Evolutionary conservation across 2,329 filamentous ascomycete genomes (phyloP), one percentile per base, ranked within the genome.

Genomic region (Aspergillus aculeatinus): DNA sequence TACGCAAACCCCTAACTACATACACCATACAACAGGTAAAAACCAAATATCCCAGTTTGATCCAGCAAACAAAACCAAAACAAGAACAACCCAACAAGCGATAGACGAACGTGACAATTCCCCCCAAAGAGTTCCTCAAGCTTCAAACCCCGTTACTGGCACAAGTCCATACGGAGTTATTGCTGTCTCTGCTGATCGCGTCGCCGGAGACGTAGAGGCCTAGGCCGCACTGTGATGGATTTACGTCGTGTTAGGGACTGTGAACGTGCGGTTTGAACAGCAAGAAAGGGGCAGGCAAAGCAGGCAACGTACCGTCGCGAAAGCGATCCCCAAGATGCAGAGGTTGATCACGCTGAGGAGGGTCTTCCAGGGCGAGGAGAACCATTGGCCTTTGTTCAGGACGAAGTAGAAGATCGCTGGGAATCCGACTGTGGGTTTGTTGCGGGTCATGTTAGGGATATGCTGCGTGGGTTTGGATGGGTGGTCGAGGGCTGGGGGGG

Each of bases 331-430:
- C 19, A 83, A 70, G 12, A 81, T 75, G 0, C 74, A 29, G 1
- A 72, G 54, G 61, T 84, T 84, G 27, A 81, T 14, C 3, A 77
- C 55, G 1, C 77, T 78, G 11, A 83, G 66, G 5, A 68, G 47
- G 25, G 76, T 79, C 65, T 83, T 84, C 48, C 72, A 72, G 62
- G 67, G 71, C 16, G 71, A 73, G 25, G 72, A 68, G 48, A 77
- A 77, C 66, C 71, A 77, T 3, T 68, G 63, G 0, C 76, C 79
- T 49, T 74, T 72, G 66, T 84, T 79, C 63, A 85, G 74, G 58
- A 76, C 76, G 42, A 82, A 64, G 79, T 80, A 82, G 63, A 82
- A 78, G 2, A 77, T 67, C 3, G 75, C 78, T 4, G 76, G 77
- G 4, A 83, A 66, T 1, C 79, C 78, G 63, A 77, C 69, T 71